phyloP scores from a whole-genome alignment of 208 protist species.

The Trypanosoma caninum region DNA sequence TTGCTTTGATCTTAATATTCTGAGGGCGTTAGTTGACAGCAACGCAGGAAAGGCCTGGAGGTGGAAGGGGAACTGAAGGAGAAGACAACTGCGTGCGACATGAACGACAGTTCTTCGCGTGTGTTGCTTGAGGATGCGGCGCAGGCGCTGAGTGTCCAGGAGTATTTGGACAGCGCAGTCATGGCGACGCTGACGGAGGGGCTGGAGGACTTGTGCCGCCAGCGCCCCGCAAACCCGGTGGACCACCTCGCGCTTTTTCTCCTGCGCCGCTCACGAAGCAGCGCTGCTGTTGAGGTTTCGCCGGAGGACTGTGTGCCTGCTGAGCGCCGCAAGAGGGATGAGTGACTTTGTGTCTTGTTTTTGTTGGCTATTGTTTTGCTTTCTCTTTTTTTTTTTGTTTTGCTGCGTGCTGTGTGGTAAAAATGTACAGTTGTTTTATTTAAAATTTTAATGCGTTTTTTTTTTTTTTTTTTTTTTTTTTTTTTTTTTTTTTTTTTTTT shows the following conservation, averaged over 20 bases:
- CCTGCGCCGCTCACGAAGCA: constrained; percentile 68
- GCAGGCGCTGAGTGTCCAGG: constrained; percentile 31
- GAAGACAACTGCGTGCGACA: neutral
- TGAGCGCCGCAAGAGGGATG: constrained; percentile 6
- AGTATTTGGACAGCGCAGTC: constrained; percentile 88
- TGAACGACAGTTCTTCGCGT: neutral
- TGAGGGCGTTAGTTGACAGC: neutral
- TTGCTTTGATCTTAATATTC: neutral
- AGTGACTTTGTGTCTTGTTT: neutral
- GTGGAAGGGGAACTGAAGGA: neutral
- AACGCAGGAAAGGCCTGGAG: neutral
- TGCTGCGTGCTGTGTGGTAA: neutral
- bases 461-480: constrained; percentile 3
- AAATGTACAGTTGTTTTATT: neutral
- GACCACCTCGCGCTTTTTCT: constrained; percentile 91
- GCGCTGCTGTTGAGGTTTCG: constrained; percentile 67
- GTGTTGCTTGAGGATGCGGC: neutral
- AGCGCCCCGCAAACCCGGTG: constrained; percentile 90
- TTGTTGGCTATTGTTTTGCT: constrained; percentile 1
- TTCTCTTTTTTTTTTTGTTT: neutral
- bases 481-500: neutral
- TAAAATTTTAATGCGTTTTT: neutral
- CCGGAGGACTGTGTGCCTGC: constrained; percentile 42
- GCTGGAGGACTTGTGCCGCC: constrained; percentile 80
- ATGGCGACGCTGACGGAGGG: constrained; percentile 83